A percentile compares a stretch with the other conserved stretches of the same genome.
Conservation (phyloP, 441 rosid genomes). For the Euphorbia neoarborescens region DNA sequence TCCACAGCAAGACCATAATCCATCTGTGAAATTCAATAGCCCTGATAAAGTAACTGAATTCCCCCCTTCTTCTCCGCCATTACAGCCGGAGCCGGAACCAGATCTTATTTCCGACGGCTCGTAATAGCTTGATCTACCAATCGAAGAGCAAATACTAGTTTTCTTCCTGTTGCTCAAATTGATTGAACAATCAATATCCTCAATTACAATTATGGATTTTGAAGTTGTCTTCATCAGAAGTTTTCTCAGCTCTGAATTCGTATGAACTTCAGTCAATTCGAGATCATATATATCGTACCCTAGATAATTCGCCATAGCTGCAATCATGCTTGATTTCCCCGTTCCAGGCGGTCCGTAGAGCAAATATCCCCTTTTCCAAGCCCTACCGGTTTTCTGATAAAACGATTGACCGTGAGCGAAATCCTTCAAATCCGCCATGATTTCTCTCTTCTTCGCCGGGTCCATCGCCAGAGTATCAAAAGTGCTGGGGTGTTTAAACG, state of each 20-base stretch:
- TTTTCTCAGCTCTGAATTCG: slow-evolving; percentile 61
- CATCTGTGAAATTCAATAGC: slow-evolving; percentile 77
- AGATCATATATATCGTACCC: slow-evolving; percentile 70
- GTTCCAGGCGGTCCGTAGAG: slow-evolving; percentile 80
- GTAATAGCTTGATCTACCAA: slow-evolving; percentile 21
- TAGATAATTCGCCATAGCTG: slow-evolving; percentile 72
- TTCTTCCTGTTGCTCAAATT: slow-evolving; percentile 49
- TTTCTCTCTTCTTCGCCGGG: slow-evolving; percentile 43
- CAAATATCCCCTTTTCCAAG: slow-evolving; percentile 75
- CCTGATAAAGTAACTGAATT: slow-evolving; percentile 73
- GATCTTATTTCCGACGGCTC: slow-evolving; percentile 34
- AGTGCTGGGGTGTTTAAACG: slow-evolving; percentile 85
- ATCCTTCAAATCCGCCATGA: slow-evolving; percentile 58
- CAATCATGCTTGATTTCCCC: slow-evolving; percentile 72
- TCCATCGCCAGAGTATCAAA: slow-evolving; percentile 83
- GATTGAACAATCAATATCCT: slow-evolving; percentile 83
- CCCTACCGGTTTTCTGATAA: slow-evolving; percentile 69
- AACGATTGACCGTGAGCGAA: slow-evolving; percentile 54
- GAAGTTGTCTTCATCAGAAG: slow-evolving; percentile 75
- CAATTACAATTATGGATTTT: slow-evolving; percentile 76
- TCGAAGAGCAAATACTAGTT: slow-evolving; percentile 14
- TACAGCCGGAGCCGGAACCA: slow-evolving; percentile 33
- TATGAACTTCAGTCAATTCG: slow-evolving; percentile 62
- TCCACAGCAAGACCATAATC: slow-evolving; percentile 93
- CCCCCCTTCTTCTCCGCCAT: slow-evolving; percentile 36